Evolutionary conservation across 176 grass and related monocot genomes (phyloP).

Genomic region (Typha latifolia): DNA sequence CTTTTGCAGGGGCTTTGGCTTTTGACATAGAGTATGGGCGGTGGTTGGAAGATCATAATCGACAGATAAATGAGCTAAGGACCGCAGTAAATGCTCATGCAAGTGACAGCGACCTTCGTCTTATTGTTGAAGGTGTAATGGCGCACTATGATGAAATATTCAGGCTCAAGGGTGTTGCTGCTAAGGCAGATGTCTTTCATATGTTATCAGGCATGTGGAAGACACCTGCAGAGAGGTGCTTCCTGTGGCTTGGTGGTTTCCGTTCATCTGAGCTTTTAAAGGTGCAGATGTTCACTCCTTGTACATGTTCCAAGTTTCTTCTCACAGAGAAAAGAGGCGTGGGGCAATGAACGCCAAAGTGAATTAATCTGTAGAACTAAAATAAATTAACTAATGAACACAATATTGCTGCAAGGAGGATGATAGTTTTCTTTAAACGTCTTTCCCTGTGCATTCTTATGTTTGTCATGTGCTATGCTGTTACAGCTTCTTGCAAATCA

Average conservation of each 20-base stretch:
- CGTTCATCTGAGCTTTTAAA: slow-evolving; percentile 89
- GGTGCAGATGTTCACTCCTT: slow-evolving; percentile 32
- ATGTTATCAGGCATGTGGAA: slow-evolving; percentile 99
- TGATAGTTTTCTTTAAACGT: neutral
- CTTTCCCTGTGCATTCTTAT: neutral
- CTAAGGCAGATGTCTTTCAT: slow-evolving; percentile 91
- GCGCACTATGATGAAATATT: slow-evolving; percentile 85
- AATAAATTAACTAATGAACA: too few relatives aligned
- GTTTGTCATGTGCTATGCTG: slow-evolving; percentile 17
- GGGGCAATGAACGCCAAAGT: too few relatives aligned
- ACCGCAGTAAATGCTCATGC: slow-evolving; percentile 85
- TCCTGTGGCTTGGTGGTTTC: slow-evolving; percentile 95
- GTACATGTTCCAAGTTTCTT: slow-evolving; percentile 13
- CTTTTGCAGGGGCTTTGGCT: slow-evolving; percentile 61
- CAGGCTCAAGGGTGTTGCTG: slow-evolving; percentile 73
- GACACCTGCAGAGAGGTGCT: slow-evolving; percentile 92
- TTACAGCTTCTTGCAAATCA: slow-evolving; percentile 83
- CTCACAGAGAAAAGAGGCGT: too few relatives aligned
- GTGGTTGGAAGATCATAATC: slow-evolving; percentile 94
- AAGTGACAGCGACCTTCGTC: slow-evolving; percentile 64
- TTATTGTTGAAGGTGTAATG: slow-evolving; percentile 69
- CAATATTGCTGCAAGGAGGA: too few relatives aligned
- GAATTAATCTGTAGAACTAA: too few relatives aligned
- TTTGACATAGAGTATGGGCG: slow-evolving; percentile 93
- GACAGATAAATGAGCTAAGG: slow-evolving; percentile 75